phyloP scores from a whole-genome alignment of 1,139 yeast species.

The Arxiozyma heterogenica region DNA sequence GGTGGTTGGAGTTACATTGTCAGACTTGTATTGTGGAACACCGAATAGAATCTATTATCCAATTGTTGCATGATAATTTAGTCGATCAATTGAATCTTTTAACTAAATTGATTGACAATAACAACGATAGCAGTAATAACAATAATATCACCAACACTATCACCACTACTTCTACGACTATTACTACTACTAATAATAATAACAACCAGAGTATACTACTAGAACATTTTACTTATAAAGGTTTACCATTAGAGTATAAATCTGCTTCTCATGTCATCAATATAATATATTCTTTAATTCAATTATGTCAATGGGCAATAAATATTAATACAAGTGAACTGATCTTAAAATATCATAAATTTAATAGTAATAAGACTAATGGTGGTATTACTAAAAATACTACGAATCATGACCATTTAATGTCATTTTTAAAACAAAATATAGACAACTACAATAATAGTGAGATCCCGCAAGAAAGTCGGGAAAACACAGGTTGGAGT shows the following conservation, averaged over 20 bases:
- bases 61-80: slow-evolving; percentile 64
- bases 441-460: neutral
- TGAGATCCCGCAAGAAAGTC: slow-evolving; percentile 6
- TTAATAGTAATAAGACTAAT: slow-evolving; percentile 6
- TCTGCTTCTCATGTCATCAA: slow-evolving; percentile 11
- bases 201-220: neutral
- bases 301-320: slow-evolving; percentile 69
- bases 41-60: slow-evolving; percentile 71
- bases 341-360: slow-evolving; percentile 2
- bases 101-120: neutral
- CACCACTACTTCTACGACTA: too few relatives aligned
- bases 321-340: slow-evolving; percentile 50
- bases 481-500: neutral
- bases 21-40: slow-evolving; percentile 84
- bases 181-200: too few relatives aligned
- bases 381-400: slow-evolving; percentile 3
- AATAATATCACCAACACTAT: neutral
- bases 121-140: neutral
- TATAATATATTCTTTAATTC: slow-evolving; percentile 35
- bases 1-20: slow-evolving; percentile 93
- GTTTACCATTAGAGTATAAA: slow-evolving; percentile 33
- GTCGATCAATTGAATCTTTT: slow-evolving; percentile 46
- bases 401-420: slow-evolving; percentile 14
- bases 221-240: slow-evolving; percentile 40
- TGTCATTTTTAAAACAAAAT: slow-evolving; percentile 6